Percentiles rank a stretch among this genome's conserved stretches.
Evolutionary conservation across 306 rosid species (phyloP).

Genomic region (Neltuma alba): DNA sequence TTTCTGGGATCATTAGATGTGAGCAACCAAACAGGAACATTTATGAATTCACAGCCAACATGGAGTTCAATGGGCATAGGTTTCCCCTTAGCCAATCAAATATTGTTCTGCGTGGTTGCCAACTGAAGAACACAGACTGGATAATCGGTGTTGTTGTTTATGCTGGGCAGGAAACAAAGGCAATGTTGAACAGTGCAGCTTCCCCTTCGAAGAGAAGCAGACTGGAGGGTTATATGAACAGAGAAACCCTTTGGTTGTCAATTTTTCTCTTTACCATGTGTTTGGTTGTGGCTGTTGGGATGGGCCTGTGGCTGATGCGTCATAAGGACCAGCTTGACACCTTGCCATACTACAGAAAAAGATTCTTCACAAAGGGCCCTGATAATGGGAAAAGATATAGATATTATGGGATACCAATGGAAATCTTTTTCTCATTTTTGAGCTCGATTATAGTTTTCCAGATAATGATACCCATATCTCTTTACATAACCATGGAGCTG

Average conservation of each 20-base stretch:
- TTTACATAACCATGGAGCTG: conserved; percentile 96
- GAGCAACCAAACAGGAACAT: conserved; percentile 94
- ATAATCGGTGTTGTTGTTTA: conserved; percentile 93
- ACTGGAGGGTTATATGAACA: conserved; percentile 87
- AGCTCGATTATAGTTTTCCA: conserved; percentile 96
- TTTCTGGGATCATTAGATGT: conserved; percentile 75
- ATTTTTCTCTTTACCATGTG: conserved; percentile 82
- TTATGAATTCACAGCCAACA: conserved; percentile 89
- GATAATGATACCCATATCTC: conserved; percentile 99
- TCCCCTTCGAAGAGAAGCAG: conserved; percentile 94
- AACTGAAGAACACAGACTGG: conserved; percentile 96
- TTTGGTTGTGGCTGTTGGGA: conserved; percentile 84
- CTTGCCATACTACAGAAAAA: conserved; percentile 87
- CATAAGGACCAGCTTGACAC: conserved; percentile 74
- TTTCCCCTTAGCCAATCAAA: conserved; percentile 90
- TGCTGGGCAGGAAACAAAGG: conserved; percentile 98
- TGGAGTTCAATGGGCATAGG: conserved; percentile 72
- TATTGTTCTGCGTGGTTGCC: conserved; percentile 95
- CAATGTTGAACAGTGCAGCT: conserved; percentile 94
- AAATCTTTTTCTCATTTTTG: conserved; percentile 87
- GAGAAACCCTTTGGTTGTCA: conserved; percentile 92
- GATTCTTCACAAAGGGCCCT: conserved; percentile 47
- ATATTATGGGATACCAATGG: conserved; percentile 89
- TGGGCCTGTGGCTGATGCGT: conserved; percentile 79
- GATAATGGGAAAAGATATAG: conserved; percentile 58